These are phyloP conservation scores for Ogataea paradorogensis DNA, from an alignment of 805 yeast genomes.

Conservation along the genomic window DNA sequence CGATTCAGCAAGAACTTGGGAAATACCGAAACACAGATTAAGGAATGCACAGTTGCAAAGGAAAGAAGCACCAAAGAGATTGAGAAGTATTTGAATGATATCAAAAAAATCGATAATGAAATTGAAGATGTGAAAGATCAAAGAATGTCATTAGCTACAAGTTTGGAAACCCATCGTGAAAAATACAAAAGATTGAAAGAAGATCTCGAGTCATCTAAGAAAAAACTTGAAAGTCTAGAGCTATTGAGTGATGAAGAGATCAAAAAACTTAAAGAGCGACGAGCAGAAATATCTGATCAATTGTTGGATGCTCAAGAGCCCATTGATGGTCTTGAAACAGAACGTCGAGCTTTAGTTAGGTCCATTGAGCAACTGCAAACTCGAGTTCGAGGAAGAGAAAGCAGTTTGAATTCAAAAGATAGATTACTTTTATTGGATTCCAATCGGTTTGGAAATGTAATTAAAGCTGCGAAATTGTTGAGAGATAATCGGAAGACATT, in stretches of 20 bases:
- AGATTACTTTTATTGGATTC: conserved; percentile 45
- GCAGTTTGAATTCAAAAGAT: conserved; percentile 44
- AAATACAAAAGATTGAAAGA: conserved; percentile 30
- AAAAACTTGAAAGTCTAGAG: conserved; percentile 14
- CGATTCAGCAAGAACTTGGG: conserved; percentile 17
- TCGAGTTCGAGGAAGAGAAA: conserved; percentile 14
- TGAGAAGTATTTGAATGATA: conserved; percentile 5
- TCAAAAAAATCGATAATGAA: conserved; percentile 23
- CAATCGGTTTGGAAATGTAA: conserved; percentile 24
- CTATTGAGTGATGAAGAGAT: conserved; percentile 20
- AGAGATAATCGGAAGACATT: conserved; percentile 36
- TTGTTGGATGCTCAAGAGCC: conserved; percentile 20
- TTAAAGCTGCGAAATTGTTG: conserved; percentile 41
- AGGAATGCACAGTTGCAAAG: conserved; percentile 7
- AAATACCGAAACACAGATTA: conserved; percentile 18
- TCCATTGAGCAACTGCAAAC: conserved; percentile 19
- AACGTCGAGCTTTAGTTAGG: conserved; percentile 10
- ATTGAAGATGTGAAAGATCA: conserved; percentile 32
- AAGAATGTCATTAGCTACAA: conserved; percentile 33
- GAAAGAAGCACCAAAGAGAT: conserved; percentile 8
- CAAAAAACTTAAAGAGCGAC: conserved; percentile 23
- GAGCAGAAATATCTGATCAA: conserved; percentile 26
- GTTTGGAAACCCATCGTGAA: conserved; percentile 36
- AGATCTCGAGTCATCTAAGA: conserved; percentile 12
- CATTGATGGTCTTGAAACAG: conserved; percentile 15